These are phyloP conservation scores for Eurotiales sp. DNA, from an alignment of 2,329 filamentous ascomycete genomes.

Conservation along the genomic window DNA sequence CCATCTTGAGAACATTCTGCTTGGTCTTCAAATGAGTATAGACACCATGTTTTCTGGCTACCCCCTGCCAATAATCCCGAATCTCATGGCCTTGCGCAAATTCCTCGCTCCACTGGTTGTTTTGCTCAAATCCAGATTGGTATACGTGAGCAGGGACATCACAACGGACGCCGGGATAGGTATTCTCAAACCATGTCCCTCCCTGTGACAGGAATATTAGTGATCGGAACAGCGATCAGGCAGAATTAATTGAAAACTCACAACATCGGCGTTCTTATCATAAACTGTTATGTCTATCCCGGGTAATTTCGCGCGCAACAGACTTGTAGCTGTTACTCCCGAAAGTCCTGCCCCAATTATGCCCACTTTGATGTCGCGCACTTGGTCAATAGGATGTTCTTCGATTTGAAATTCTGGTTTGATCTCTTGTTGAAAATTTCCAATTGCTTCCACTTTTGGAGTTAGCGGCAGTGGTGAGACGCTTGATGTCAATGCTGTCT, in stretches of 20 bases:
- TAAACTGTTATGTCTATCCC: conserved; percentile 62
- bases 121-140: conserved; percentile 64
- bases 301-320: conserved; percentile 67
- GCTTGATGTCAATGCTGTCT: conserved; percentile 2
- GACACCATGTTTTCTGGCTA: conserved; percentile 62
- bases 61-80: conserved; percentile 59
- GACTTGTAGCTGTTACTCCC: conserved; percentile 61
- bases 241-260: conserved; percentile 37
- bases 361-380: conserved; percentile 51
- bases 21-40: conserved; percentile 56
- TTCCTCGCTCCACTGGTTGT: conserved; percentile 65
- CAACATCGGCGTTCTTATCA: conserved; percentile 66
- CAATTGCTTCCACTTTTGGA: not conserved
- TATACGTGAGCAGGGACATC: conserved; percentile 69
- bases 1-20: conserved; percentile 53
- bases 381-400: conserved; percentile 48
- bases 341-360: conserved; percentile 63
- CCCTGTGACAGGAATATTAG: conserved; percentile 28
- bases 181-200: conserved; percentile 47
- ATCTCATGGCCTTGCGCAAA: conserved; percentile 68
- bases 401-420: conserved; percentile 33
- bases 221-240: not conserved
- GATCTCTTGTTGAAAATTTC: not conserved
- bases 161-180: conserved; percentile 63
- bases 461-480: not conserved